Evolutionary conservation across 768 basidiomycete species (phyloP).

Genomic region (Aureoboletus auriporus): DNA sequence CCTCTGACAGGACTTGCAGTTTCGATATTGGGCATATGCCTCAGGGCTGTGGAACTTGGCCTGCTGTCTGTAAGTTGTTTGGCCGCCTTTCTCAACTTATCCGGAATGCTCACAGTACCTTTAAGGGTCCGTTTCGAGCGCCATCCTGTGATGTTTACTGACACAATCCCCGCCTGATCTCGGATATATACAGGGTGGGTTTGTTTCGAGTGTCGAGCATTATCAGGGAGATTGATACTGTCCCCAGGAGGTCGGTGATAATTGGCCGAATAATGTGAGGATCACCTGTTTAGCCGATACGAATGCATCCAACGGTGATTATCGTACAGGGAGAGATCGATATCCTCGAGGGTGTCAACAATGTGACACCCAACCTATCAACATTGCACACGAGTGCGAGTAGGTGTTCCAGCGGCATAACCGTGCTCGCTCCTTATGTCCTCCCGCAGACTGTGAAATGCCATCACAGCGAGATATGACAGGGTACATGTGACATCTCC

Average conservation of each 20-base stretch:
- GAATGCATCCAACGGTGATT: background rate
- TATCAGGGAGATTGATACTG: background rate
- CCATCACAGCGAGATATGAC: slow-evolving; percentile 25
- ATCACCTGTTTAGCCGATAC: background rate
- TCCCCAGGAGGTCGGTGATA: slow-evolving; percentile 22
- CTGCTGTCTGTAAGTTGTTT: slow-evolving; percentile 29
- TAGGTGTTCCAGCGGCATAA: slow-evolving; percentile 3
- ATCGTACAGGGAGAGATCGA: slow-evolving; percentile 27
- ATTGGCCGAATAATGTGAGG: slow-evolving; percentile 25
- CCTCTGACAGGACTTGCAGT: background rate
- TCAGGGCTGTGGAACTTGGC: slow-evolving; percentile 37
- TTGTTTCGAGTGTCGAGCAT: background rate
- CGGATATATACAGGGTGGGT: slow-evolving; percentile 21
- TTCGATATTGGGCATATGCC: slow-evolving; percentile 39
- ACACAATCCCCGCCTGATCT: background rate
- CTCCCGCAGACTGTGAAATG: slow-evolving; percentile 27
- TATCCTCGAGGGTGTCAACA: slow-evolving; percentile 33
- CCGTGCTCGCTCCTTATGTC: background rate
- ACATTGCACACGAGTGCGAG: slow-evolving; percentile 28
- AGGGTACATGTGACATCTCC: slow-evolving; percentile 21
- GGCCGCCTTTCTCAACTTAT: background rate
- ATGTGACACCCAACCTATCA: slow-evolving; percentile 23
- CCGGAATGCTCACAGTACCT: background rate
- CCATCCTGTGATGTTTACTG: background rate
- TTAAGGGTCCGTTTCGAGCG: slow-evolving; percentile 23